Percentiles rank a stretch among this genome's conserved stretches.
phyloP scores from a whole-genome alignment of 1,139 yeast species.

The Sugiyamaella grinbergsii region DNA sequence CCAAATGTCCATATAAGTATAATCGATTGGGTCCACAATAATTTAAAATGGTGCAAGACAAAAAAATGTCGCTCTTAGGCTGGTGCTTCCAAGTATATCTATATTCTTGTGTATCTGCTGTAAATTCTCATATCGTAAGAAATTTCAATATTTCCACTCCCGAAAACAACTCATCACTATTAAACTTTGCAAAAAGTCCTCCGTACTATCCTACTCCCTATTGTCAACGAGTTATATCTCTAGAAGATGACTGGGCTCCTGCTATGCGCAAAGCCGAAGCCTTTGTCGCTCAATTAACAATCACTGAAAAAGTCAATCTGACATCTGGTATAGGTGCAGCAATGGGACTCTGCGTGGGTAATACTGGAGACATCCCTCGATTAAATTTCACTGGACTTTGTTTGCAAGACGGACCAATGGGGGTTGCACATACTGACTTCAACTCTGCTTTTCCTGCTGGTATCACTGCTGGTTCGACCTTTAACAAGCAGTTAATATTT shows the following conservation, averaged over 20 bases:
- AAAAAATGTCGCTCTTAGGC: no score
- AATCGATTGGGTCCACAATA: no score
- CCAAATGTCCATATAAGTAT: no score
- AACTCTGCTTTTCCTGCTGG: slow-evolving; percentile 63
- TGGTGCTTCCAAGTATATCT: no score
- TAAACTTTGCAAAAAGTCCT: slow-evolving; percentile 27
- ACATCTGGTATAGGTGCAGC: slow-evolving; percentile 72
- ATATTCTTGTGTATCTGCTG: no score
- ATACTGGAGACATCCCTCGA: slow-evolving; percentile 62
- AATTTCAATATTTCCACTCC: background rate
- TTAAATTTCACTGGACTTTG: slow-evolving; percentile 60
- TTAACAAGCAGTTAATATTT: slow-evolving; percentile 55
- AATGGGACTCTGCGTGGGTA: slow-evolving; percentile 64
- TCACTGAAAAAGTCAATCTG: slow-evolving; percentile 60
- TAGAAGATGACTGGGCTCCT: slow-evolving; percentile 52
- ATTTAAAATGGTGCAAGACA: no score
- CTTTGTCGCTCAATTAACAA: slow-evolving; percentile 56
- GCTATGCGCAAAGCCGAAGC: slow-evolving; percentile 59
- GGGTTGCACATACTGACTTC: slow-evolving; percentile 60
- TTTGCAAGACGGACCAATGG: slow-evolving; percentile 66
- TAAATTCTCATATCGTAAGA: no score
- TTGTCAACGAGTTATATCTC: slow-evolving; percentile 30
- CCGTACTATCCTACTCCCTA: slow-evolving; percentile 30
- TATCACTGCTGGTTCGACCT: slow-evolving; percentile 59
- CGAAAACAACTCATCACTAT: background rate